Conservation (phyloP, 1,284 basidiomycete genomes). For the Leccinum solheimii region DNA sequence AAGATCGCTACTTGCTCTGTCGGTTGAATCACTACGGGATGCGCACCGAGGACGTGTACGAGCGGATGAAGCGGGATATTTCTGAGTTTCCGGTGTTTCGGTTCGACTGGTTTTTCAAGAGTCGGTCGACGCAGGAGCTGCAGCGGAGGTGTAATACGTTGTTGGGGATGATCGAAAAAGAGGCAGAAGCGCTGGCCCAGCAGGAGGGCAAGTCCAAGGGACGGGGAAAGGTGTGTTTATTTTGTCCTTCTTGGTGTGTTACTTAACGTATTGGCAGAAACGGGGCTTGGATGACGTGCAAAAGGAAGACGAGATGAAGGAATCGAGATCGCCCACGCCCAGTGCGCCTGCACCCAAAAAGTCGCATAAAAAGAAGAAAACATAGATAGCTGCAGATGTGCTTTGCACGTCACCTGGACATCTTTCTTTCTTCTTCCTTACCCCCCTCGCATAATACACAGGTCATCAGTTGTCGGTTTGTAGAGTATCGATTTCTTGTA, state of each 20-base stretch:
- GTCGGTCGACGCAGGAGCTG: conserved; percentile 88
- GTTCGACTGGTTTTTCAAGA: conserved; percentile 99
- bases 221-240: conserved; percentile 60
- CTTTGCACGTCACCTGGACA: not conserved
- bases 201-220: conserved; percentile 65
- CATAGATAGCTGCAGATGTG: conserved; percentile 25
- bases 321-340: conserved; percentile 60
- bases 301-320: conserved; percentile 54
- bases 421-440: not conserved
- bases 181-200: conserved; percentile 64
- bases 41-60: conserved; percentile 90
- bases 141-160: conserved; percentile 89
- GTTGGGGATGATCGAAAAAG: conserved; percentile 90
- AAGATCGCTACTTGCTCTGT: conserved; percentile 94
- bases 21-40: conserved; percentile 92
- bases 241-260: not conserved
- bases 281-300: conserved; percentile 65
- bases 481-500: conserved; percentile 1
- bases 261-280: conserved; percentile 45
- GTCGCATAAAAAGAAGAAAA: conserved; percentile 55
- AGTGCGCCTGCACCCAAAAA: conserved; percentile 46
- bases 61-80: conserved; percentile 95
- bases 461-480: not conserved
- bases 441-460: not conserved
- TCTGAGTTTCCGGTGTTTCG: conserved; percentile 95